Evolutionary conservation across 768 basidiomycete species (phyloP), one percentile per base, ranked within the genome.

Genomic region (Panaeolus cyanescens): DNA sequence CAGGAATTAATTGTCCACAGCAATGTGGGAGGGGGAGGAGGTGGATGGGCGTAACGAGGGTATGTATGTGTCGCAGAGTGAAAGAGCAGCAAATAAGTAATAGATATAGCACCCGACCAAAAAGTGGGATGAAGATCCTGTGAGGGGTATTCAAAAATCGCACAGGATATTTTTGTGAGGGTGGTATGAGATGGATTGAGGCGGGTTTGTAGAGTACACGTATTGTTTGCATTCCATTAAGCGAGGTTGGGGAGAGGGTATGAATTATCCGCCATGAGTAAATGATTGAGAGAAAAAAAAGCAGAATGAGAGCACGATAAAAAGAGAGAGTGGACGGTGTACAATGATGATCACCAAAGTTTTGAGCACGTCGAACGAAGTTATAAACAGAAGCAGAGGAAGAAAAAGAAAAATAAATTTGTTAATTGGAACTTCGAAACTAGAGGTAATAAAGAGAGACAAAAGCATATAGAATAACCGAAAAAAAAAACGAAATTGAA

Each of bases 401-500:
- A 61, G 65, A 63, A 62, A 64, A 62, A 69, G 60, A 65, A 60
- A 66, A 60, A 66, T 68, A 69, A 70, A 64, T 64, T 61, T 59
- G 42, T 60, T 60, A 60, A 67, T 58, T 45, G 58, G 56, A 56
- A 64, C 60, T 59, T 60, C 54, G 59, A 67, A 67, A 68, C 66
- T 68, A 70, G 64, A 67, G 65, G 68, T 61, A 71, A 72, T 73
- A 71, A 77, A 74, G 71, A 75, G 69, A 74, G 67, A 71, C 66
- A 68, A 71, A 76, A 74, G 64, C 62, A 74, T 75, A 68, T 71
- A 72, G 64, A 72, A 72, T 67, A 74, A 72, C 64, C 65, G 60
- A 59, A 66, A 65, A 62, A n/a, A 67, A 72, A 64, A 65, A 58
- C 55, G 60, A 65, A 61, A 65, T 34, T 55, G 55, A 62, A 58